phyloP scores from a whole-genome alignment of 1,139 yeast genomes.

The Protomyces inouyei region DNA sequence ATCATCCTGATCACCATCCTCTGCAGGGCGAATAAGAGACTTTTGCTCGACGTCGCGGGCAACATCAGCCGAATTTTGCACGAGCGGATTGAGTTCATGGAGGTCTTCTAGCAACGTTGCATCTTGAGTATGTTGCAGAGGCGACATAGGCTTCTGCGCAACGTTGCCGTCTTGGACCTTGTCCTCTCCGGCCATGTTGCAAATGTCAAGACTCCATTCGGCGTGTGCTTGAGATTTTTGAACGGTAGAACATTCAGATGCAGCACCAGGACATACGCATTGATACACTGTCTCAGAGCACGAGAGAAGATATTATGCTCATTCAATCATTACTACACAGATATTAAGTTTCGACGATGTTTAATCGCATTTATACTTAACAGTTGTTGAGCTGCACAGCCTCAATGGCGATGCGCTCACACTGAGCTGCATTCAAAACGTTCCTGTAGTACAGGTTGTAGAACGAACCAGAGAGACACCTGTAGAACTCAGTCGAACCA shows the following conservation, averaged over 20 bases:
- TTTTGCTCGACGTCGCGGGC: slow-evolving; percentile 2
- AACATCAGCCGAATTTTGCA: slow-evolving; percentile 3
- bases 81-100: not conserved
- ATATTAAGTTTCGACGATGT: too few species aligned
- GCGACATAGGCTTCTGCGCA: too few species aligned
- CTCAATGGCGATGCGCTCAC: slow-evolving; percentile 56
- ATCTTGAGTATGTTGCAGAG: too few species aligned
- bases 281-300: too few species aligned
- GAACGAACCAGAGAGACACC: slow-evolving; percentile 74
- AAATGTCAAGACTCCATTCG: too few species aligned
- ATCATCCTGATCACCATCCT: not conserved
- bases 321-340: not conserved
- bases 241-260: too few species aligned
- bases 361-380: not conserved
- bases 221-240: too few species aligned
- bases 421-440: slow-evolving; percentile 60
- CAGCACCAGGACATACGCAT: too few species aligned
- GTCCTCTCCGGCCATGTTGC: too few species aligned
- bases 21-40: not conserved
- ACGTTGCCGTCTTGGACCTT: too few species aligned
- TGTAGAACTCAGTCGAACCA: slow-evolving; percentile 60
- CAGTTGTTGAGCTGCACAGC: slow-evolving; percentile 26
- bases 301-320: too few species aligned
- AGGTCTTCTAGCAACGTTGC: slow-evolving; percentile 9
- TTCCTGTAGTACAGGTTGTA: slow-evolving; percentile 65